Evolutionary conservation across 257 asterid genomes (phyloP), one percentile per base, ranked within the genome.

Genomic region (Fraxinus cuspidata): DNA sequence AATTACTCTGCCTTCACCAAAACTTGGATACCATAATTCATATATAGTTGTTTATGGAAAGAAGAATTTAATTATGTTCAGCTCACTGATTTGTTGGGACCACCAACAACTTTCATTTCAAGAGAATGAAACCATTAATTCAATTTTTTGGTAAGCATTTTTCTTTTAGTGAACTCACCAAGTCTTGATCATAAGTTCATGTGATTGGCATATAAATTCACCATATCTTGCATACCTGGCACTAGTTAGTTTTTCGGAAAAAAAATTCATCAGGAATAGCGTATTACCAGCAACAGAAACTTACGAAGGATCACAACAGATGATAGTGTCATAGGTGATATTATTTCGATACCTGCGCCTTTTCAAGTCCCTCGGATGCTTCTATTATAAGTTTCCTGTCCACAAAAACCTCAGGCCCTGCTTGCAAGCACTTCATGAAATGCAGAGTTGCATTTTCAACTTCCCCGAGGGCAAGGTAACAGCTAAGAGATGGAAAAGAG

Each of bases 401-500:
- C 28, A 38, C 88, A 78, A 88, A 86, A 47, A 65, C 85, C 77
- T 92, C 96, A 84, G 89, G 77, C 80, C 97, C 97, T 42, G 86
- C 85, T 85, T 96, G 95, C 91, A 93, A 91, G 81, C 97, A 90
- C 86, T 85, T 90, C 88, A 79, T 85, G 84, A 84, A 96, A 79
- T 93, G 92, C 85, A 77, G 74, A 71, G 89, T 89, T 65, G 99
- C 97, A 88, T 87, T 90, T 84, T 90, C 91, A 60, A 89, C 85
- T 74, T 96, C 97, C 80, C 99, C 98, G 31, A 92, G 90, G 75
- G 94, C 83, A 85, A 96, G 99, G 86, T 91, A 90, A 87, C 99
- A 96, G 89, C 99, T 96, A 86, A 82, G 71, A 86, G 75, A 80
- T 79, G 1, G 15, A 25, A 34, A 75, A 77, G 75, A 47, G 28